These are phyloP conservation scores for Trichoderma breve DNA, from an alignment of 2,329 filamentous ascomycete genomes.

Conservation along the genomic window DNA sequence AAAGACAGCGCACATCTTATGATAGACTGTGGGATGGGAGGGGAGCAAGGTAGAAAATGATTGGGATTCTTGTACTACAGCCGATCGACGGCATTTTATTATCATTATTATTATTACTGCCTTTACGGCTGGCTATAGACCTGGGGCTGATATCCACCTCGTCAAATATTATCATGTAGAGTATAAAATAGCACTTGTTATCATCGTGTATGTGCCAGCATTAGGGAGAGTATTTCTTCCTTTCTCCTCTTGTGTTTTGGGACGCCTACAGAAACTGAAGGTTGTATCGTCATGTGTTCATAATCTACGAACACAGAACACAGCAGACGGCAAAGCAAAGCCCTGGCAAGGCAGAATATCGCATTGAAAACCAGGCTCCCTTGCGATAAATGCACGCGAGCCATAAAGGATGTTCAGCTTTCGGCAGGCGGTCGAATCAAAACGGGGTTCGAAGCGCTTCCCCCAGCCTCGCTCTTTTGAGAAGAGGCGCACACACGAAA, in stretches of 20 bases:
- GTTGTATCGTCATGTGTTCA: background rate
- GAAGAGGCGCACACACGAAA: background rate
- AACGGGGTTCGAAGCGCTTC: background rate
- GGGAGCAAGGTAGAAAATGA: background rate
- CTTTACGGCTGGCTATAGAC: conserved; percentile 3
- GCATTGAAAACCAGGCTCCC: background rate
- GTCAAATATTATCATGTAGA: background rate
- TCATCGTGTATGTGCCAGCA: background rate
- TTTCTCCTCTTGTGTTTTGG: background rate
- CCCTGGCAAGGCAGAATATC: background rate
- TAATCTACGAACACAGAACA: background rate
- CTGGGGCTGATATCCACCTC: background rate
- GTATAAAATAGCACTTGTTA: background rate
- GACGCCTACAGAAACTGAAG: background rate
- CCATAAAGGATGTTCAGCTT: conserved; percentile 6
- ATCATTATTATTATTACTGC: background rate
- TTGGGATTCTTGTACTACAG: conserved; percentile 9
- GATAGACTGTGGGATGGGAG: background rate
- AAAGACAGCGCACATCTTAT: conserved; percentile 6
- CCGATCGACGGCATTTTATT: background rate
- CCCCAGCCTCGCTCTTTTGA: background rate
- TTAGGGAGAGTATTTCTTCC: background rate
- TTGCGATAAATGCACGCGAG: background rate
- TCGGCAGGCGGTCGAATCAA: conserved; percentile 7
- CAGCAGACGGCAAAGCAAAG: background rate